Conservation (phyloP, 2,329 filamentous ascomycete species). For the Fusarium sp. region DNA sequence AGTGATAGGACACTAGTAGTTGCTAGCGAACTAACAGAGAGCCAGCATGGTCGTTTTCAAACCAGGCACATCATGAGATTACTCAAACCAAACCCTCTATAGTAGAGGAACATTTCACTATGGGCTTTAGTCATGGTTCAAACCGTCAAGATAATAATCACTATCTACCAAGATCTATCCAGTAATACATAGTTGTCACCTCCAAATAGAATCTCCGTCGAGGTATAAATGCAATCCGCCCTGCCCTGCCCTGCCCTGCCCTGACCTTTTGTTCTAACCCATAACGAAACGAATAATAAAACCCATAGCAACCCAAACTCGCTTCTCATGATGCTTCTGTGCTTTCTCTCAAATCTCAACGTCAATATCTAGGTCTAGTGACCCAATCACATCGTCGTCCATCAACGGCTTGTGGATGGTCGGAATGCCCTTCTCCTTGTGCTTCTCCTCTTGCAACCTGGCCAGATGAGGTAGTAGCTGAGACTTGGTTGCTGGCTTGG, state of each 20-base stretch:
- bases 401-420: slow-evolving; percentile 84
- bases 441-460: slow-evolving; percentile 68
- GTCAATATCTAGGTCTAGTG: slow-evolving; percentile 91
- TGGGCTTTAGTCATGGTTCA: not conserved
- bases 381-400: slow-evolving; percentile 93
- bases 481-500: slow-evolving; percentile 62
- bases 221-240: slow-evolving; percentile 24
- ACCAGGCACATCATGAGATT: too few species aligned
- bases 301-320: slow-evolving; percentile 7
- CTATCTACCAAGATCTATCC: slow-evolving; percentile 21
- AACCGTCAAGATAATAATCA: slow-evolving; percentile 9
- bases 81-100: too few species aligned
- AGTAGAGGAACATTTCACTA: not conserved
- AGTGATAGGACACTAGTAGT: too few species aligned
- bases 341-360: slow-evolving; percentile 78
- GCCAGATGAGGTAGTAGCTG: slow-evolving; percentile 66
- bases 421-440: slow-evolving; percentile 71
- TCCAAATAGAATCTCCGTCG: slow-evolving; percentile 1
- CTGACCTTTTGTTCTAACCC: slow-evolving; percentile 27
- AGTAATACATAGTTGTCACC: slow-evolving; percentile 7
- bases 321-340: slow-evolving; percentile 25
- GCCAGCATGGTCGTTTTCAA: too few species aligned
- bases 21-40: too few species aligned
- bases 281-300: slow-evolving; percentile 4
- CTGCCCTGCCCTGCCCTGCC: slow-evolving; percentile 5